A percentile compares a stretch with the other conserved stretches of the same genome.
phyloP scores from a whole-genome alignment of 2,329 filamentous ascomycete species.

The Fusarium illudens region DNA sequence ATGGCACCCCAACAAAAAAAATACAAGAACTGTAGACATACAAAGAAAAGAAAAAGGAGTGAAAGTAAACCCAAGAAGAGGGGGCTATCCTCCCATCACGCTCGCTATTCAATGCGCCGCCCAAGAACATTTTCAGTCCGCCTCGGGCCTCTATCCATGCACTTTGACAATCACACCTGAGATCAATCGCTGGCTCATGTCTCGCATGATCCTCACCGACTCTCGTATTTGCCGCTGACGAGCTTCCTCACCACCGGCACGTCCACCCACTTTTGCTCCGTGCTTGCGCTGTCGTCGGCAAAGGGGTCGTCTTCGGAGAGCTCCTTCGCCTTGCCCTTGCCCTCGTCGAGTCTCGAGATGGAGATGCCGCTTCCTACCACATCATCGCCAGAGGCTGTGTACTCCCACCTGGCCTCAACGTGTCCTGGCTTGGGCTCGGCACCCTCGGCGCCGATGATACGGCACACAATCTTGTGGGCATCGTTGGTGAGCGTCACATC shows the following conservation, averaged over 20 bases:
- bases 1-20: constrained; percentile 14
- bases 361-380: constrained; percentile 69
- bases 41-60: constrained; percentile 21
- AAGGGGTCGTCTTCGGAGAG: constrained; percentile 70
- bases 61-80: constrained; percentile 24
- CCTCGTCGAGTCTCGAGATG: constrained; percentile 63
- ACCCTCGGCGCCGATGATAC: constrained; percentile 77
- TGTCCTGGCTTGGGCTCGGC: constrained; percentile 75
- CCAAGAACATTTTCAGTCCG: constrained; percentile 44
- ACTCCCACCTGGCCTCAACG: constrained; percentile 86
- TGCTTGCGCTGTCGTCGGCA: constrained; percentile 58
- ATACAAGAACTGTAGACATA: constrained; percentile 15
- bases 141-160: constrained; percentile 33
- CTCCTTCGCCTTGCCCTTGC: constrained; percentile 62
- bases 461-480: constrained; percentile 81
- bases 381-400: constrained; percentile 53
- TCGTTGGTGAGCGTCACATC: constrained; percentile 74
- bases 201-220: constrained; percentile 42
- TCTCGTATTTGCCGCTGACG: constrained; percentile 79
- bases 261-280: constrained; percentile 66
- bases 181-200: neutral
- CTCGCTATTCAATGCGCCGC: constrained; percentile 44
- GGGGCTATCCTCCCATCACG: constrained; percentile 37
- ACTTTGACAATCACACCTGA: constrained; percentile 7
- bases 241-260: constrained; percentile 73